Base-by-base conservation (phyloP, 1,139 yeast species). In the Magnusiomyces sp. region DNA sequence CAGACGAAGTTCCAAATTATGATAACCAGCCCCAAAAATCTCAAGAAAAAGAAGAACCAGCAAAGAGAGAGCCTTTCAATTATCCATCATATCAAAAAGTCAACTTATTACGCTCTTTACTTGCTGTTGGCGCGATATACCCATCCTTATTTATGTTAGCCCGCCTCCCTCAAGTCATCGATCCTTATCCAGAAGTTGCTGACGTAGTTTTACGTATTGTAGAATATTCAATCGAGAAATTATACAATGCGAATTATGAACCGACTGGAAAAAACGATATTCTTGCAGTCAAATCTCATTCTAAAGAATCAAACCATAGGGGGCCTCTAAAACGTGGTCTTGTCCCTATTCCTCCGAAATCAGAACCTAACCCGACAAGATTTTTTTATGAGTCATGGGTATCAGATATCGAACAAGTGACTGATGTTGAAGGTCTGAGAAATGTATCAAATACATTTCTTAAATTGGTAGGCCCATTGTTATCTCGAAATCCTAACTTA, bases 101-200 rank as follows among this genome's bases (percentile, higher is more conserved):
- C 29, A 74, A 73, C 46, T 66, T 87, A 45, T 63, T 83, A 20
- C 72, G 77, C 54, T 69, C 74, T 5, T 70, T 83, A 41, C 64
- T 88, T n/a, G 67, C 77, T 0, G 76, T 75, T 53, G 94, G 95
- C 0, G 68, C 83, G 45, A 72, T 81, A 46, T 72, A 79, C 64
- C 89, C 92, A 1, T 71, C 88, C 0, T 56, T 85, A 5, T 79
- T 68, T 58, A 71, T 88, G 2, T 68, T 89, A 5, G 69, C 80
- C 1, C 74, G 75, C 53, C 79, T 77, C 59, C 95, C 95, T 6
- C 78, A 72, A 53, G 65, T 88, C 45, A 78, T 83, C 1, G 69
- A 75, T 43, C 69, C 83, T 1, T 81, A 79, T 55, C 73, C 73
- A 0, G 79, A 75, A 11, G 63, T 82, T 7, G 71, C 79, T 0